Conservation (phyloP, 306 rosid species). For the Lathyrus tuberosus region DNA sequence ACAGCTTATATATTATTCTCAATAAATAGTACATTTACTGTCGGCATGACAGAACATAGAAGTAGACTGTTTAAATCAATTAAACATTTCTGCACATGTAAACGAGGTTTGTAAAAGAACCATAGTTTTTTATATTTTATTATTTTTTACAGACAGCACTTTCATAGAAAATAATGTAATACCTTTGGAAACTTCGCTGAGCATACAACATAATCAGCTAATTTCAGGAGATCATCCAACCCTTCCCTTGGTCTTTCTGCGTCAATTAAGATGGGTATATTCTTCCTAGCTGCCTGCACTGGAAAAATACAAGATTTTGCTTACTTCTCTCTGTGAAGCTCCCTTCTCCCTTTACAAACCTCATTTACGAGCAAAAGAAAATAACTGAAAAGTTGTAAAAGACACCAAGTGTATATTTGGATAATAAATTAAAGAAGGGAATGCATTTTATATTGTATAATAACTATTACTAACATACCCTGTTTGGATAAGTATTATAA, state of each 20-base stretch:
- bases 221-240: constrained; percentile 73
- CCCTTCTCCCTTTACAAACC: constrained; percentile 25
- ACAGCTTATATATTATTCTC: constrained; percentile 13
- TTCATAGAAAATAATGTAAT: constrained; percentile 45
- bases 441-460: not conserved
- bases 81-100: constrained; percentile 22
- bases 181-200: constrained; percentile 80
- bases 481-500: not conserved
- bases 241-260: constrained; percentile 93
- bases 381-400: not conserved
- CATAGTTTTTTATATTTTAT: constrained; percentile 20
- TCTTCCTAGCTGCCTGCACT: constrained; percentile 73
- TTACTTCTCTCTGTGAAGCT: constrained; percentile 40
- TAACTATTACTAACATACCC: not conserved
- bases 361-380: constrained; percentile 34
- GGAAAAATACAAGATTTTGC: constrained; percentile 49
- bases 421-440: not conserved
- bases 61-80: constrained; percentile 27
- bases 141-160: constrained; percentile 18
- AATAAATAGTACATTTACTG: constrained; percentile 13
- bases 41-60: constrained; percentile 21
- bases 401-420: not conserved
- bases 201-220: constrained; percentile 78
- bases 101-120: constrained; percentile 31
- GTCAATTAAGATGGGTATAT: constrained; percentile 81